Percentiles rank a stretch among this genome's conserved stretches.
Conservation (phyloP, 345 rosid genomes). For the Sonneratia alba region DNA sequence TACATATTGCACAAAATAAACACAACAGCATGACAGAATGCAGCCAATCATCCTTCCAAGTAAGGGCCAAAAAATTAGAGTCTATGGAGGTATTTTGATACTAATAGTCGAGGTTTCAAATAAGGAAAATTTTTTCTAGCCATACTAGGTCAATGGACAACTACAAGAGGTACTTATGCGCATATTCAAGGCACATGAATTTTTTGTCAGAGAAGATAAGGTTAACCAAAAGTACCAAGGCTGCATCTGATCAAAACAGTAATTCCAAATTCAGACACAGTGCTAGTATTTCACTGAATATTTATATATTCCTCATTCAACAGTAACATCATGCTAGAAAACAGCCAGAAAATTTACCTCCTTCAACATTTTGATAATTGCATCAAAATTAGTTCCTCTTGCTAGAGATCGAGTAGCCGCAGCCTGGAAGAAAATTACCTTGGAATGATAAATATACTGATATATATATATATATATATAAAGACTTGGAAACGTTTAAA, state of each 20-base stretch:
- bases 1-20: not conserved
- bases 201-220: not conserved
- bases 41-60: not conserved
- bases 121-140: not conserved
- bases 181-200: not conserved
- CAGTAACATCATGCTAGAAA: not conserved
- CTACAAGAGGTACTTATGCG: not conserved
- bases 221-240: not conserved
- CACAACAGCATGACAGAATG: not conserved
- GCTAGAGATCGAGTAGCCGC: constrained; percentile 81
- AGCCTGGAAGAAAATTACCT: constrained; percentile 42
- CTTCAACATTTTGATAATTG: constrained; percentile 59
- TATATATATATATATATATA: not conserved
- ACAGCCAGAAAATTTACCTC: constrained; percentile 30
- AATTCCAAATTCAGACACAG: not conserved
- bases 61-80: not conserved
- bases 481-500: too few relatives aligned
- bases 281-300: not conserved
- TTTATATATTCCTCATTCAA: not conserved
- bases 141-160: not conserved
- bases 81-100: not conserved
- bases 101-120: not conserved
- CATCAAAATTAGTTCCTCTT: constrained; percentile 63
- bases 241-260: not conserved
- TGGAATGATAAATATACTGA: constrained; percentile 2